Evolutionary conservation across 2,329 filamentous ascomycete genomes (phyloP), one percentile per base, ranked within the genome.

Genomic region (Kalmusia sp.): DNA sequence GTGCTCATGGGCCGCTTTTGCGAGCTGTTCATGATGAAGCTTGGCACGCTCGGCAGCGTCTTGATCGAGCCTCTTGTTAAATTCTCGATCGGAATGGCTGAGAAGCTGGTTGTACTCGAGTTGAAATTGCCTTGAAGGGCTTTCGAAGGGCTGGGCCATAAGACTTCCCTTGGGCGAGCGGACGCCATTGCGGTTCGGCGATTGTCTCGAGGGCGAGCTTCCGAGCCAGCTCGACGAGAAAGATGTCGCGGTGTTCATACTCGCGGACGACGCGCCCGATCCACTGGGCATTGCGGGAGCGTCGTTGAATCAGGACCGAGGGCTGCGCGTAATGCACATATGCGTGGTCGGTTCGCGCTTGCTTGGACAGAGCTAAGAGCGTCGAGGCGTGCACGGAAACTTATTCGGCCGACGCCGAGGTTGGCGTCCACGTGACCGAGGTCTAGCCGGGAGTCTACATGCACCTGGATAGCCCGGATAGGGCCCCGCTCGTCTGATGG

Each of bases 1-100:
- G 69, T 92, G 90, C 65, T 88, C 84, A 12, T 80, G 79, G 43
- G 85, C 84, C 3, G 88, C 88, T 40, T 83, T 82, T 39, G 83
- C 84, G 14, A 93, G 81, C 12, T 88, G 88, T 61, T 86, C 83
- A 52, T 82, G 81, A 67, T 91, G 88, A 50, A 79, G 80, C 44
- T 83, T 77, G 66, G 87, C 86, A 28, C 82, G 84, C 58, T 90
- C 86, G 30, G 84, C 81, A 27, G 84, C 80, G 46, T 86, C 83
- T 34, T 79, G 78, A 53, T 92, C 87, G 24, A 91, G 82, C 21
- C 79, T 82, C 19, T 85, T 81, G 35, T 85, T 79, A 54, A 84
- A 84, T 7, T 75, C 67, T 2, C 71, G 71, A 44, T 80, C 76
- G 7, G 73, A 73, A 25, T 74, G 69, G 47, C 76, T 69, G 47